Evolutionary conservation across 345 rosid genomes (phyloP).

Genomic region (Hevea brasiliensis): DNA sequence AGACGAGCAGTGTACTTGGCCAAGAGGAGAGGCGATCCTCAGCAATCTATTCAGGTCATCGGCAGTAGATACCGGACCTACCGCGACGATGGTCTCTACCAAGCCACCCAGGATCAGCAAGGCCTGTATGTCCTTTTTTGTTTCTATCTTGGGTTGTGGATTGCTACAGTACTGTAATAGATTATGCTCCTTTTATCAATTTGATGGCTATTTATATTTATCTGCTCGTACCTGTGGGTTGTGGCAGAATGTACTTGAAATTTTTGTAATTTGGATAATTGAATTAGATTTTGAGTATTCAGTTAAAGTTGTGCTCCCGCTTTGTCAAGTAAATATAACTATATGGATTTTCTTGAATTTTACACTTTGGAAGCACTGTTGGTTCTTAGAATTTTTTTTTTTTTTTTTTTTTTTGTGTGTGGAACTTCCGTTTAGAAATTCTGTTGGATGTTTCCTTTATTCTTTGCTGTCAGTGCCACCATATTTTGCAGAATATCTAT

Average conservation of each 20-base stretch:
- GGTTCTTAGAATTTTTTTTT: too few species aligned
- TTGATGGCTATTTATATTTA: neutral
- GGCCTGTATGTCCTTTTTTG: conserved; percentile 55
- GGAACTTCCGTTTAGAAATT: too few species aligned
- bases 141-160: too few species aligned
- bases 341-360: neutral
- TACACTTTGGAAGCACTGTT: neutral
- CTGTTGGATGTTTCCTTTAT: too few species aligned
- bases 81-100: conserved; percentile 92
- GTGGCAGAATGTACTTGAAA: too few species aligned
- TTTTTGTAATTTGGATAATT: too few species aligned
- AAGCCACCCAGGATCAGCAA: conserved; percentile 81
- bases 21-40: conserved; percentile 93
- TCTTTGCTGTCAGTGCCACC: too few species aligned
- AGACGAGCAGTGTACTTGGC: conserved; percentile 84
- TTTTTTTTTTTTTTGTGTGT: too few species aligned
- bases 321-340: too few species aligned
- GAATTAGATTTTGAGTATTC: neutral
- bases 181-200: neutral
- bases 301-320: too few species aligned
- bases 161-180: neutral
- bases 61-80: conserved; percentile 67
- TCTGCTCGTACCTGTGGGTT: too few species aligned
- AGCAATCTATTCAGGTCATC: conserved; percentile 79
- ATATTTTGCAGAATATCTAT: too few species aligned